Percentiles rank a stretch among this genome's conserved stretches.
These are phyloP conservation scores for Penicillium glabrum DNA, from an alignment of 2,329 filamentous ascomycete genomes.

Conservation along the genomic window DNA sequence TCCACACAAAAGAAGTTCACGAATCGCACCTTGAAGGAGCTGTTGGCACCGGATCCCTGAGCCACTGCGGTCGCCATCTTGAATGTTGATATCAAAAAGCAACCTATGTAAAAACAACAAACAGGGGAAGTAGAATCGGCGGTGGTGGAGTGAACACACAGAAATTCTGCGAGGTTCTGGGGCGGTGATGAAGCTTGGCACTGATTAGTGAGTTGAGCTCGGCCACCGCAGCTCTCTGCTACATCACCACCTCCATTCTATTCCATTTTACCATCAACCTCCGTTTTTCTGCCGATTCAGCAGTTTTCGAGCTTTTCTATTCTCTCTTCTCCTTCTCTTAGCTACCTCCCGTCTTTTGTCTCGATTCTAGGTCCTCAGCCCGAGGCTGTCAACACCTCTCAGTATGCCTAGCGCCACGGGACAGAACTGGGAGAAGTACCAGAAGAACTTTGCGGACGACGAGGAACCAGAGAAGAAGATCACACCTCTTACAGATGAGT, in stretches of 20 bases:
- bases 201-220: constrained; percentile 40
- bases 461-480: constrained; percentile 99
- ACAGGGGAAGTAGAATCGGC: constrained; percentile 20
- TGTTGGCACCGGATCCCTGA: constrained; percentile 56
- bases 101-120: constrained; percentile 24
- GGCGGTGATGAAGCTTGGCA: constrained; percentile 43
- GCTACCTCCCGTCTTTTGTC: constrained; percentile 7
- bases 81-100: constrained; percentile 27
- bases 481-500: constrained; percentile 94
- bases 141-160: constrained; percentile 26
- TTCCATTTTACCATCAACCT: constrained; percentile 22
- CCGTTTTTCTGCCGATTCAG: constrained; percentile 5
- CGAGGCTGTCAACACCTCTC: constrained; percentile 33
- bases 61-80: constrained; percentile 54
- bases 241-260: constrained; percentile 25
- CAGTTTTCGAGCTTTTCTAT: neutral
- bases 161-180: constrained; percentile 43
- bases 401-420: constrained; percentile 91
- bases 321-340: constrained; percentile 1
- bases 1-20: constrained; percentile 27
- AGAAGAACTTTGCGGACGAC: constrained; percentile 95
- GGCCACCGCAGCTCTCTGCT: constrained; percentile 35
- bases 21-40: constrained; percentile 62
- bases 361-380: constrained; percentile 18
- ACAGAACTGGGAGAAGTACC: constrained; percentile 96